These are phyloP conservation scores for Solanum gracilifrons DNA, from an alignment of 257 asterid genomes.

Conservation along the genomic window DNA sequence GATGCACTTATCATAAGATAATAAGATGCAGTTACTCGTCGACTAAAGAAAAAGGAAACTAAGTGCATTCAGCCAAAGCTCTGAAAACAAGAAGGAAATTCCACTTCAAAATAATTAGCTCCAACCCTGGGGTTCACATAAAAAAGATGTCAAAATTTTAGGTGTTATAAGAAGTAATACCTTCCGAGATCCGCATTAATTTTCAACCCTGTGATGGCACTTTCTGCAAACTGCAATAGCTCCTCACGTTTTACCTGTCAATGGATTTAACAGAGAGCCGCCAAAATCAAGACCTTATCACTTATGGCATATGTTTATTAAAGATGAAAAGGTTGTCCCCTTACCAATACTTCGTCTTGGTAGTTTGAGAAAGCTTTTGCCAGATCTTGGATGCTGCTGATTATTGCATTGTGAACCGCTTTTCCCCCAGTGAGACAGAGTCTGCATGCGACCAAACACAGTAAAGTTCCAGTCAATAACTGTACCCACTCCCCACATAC, in stretches of 20 bases:
- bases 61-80: not conserved
- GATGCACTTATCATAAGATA: not conserved
- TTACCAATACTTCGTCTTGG: constrained; percentile 90
- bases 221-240: constrained; percentile 91
- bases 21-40: not conserved
- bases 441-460: constrained; percentile 28
- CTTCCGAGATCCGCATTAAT: constrained; percentile 75
- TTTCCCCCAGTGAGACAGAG: constrained; percentile 88
- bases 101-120: not conserved
- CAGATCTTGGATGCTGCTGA: constrained; percentile 93
- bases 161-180: constrained; percentile 16
- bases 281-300: not conserved
- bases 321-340: not conserved
- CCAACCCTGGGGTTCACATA: not conserved
- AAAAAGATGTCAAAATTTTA: not conserved
- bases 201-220: constrained; percentile 93
- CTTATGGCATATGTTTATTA: not conserved
- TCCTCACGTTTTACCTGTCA: constrained; percentile 91
- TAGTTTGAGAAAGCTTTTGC: constrained; percentile 79
- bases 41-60: not conserved
- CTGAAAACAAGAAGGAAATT: not conserved
- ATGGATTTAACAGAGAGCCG: not conserved
- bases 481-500: not conserved
- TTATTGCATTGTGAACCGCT: constrained; percentile 87
- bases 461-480: not conserved